Conservation (phyloP, 139 green algal species). For the Bryopsis sp. region DNA sequence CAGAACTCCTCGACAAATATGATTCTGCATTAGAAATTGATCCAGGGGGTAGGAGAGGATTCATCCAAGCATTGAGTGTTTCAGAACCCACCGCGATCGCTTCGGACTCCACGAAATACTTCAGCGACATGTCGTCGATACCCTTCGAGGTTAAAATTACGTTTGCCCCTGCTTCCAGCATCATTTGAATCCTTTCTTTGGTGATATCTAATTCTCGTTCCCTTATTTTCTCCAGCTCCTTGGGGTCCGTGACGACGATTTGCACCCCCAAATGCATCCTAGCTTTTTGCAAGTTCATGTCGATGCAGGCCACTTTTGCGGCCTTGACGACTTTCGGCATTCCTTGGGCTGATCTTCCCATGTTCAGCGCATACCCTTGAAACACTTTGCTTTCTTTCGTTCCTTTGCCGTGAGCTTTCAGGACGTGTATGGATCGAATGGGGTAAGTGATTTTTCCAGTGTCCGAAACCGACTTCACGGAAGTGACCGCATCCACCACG, state of each 20-base stretch:
- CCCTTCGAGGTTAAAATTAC: constrained; percentile 96
- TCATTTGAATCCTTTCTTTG: constrained; percentile 86
- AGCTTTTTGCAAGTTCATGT: constrained; percentile 91
- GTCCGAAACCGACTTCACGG: constrained; percentile 12
- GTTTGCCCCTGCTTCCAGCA: constrained; percentile 90
- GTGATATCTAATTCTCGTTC: constrained; percentile 92
- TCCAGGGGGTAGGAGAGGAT: too few relatives aligned
- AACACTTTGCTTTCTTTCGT: constrained; percentile 65
- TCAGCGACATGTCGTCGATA: constrained; percentile 97
- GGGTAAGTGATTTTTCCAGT: constrained; percentile 66
- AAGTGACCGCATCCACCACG: constrained; percentile 70
- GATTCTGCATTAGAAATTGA: too few relatives aligned
- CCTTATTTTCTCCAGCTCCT: constrained; percentile 92
- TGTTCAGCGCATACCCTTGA: constrained; percentile 92
- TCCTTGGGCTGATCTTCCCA: constrained; percentile 71
- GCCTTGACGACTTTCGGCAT: constrained; percentile 28
- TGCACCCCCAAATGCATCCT: constrained; percentile 17
- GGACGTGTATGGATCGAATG: constrained; percentile 92
- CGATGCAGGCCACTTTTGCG: constrained; percentile 80
- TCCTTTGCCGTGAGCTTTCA: constrained; percentile 95
- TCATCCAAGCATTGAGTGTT: too few relatives aligned
- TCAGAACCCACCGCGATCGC: constrained; percentile 79
- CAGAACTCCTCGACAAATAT: too few relatives aligned
- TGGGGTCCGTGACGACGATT: constrained; percentile 87
- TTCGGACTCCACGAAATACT: constrained; percentile 98